These are phyloP conservation scores for Passalora sequoiae DNA, from an alignment of 2,329 filamentous ascomycete genomes.

Conservation along the genomic window DNA sequence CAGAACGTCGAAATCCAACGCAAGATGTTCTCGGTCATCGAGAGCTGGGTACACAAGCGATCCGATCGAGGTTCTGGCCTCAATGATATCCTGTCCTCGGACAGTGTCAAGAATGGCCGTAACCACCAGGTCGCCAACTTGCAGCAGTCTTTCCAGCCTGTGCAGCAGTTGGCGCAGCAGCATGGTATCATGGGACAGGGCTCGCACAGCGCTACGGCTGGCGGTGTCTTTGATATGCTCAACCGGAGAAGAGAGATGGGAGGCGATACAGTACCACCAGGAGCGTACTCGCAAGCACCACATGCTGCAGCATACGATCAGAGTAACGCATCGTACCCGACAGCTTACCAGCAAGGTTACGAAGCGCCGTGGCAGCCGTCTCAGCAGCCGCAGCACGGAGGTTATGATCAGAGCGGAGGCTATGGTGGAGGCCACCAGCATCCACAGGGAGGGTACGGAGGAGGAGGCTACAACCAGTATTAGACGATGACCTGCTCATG, in stretches of 20 bases:
- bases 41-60: slow-evolving; percentile 70
- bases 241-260: slow-evolving; percentile 9
- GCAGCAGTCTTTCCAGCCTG: slow-evolving; percentile 22
- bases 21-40: slow-evolving; percentile 83
- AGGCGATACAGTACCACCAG: slow-evolving; percentile 9
- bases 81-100: slow-evolving; percentile 70
- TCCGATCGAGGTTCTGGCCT: slow-evolving; percentile 62
- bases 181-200: slow-evolving; percentile 19
- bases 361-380: slow-evolving; percentile 31
- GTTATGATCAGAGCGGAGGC: slow-evolving; percentile 18
- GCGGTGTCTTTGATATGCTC: slow-evolving; percentile 30
- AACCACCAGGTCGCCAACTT: slow-evolving; percentile 57
- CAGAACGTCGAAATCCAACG: slow-evolving; percentile 72
- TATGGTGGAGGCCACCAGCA: slow-evolving; percentile 18
- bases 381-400: slow-evolving; percentile 20
- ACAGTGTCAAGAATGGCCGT: slow-evolving; percentile 74
- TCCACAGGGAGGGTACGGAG: slow-evolving; percentile 22
- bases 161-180: slow-evolving; percentile 23
- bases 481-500: neutral
- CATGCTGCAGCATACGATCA: slow-evolving; percentile 27
- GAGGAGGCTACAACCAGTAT: slow-evolving; percentile 18
- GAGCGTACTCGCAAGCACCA: slow-evolving; percentile 22
- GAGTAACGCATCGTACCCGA: slow-evolving; percentile 29
- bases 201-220: slow-evolving; percentile 26
- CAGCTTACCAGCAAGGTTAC: slow-evolving; percentile 34